Evolutionary conservation across 352 stramenopile species (phyloP).

Genomic region (Aphanomyces invadans): DNA sequence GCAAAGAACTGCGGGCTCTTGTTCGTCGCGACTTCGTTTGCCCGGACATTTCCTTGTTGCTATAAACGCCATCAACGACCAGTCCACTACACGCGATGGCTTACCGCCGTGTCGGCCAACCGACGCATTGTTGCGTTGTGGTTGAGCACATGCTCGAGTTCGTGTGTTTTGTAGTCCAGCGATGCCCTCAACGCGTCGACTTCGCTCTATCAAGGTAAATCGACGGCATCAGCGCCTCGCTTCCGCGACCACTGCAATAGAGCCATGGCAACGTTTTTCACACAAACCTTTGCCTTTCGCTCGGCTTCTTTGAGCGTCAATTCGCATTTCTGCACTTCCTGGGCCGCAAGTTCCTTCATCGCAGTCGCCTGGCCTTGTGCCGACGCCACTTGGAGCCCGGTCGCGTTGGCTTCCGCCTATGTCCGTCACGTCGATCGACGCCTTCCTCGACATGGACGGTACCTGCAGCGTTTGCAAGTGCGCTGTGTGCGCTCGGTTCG

Average conservation of each 20-base stretch:
- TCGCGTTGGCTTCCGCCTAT: constrained; percentile 70
- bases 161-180: constrained; percentile 81
- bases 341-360: constrained; percentile 69
- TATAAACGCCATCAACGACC: neutral
- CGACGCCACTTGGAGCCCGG: constrained; percentile 73
- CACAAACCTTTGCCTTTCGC: constrained; percentile 48
- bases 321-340: constrained; percentile 75
- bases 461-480: constrained; percentile 54
- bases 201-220: constrained; percentile 34
- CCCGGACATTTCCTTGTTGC: constrained; percentile 76
- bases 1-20: constrained; percentile 61
- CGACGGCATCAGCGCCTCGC: too few relatives aligned
- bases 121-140: constrained; percentile 84
- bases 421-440: neutral
- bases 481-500: constrained; percentile 64
- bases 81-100: neutral
- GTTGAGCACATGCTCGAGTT: constrained; percentile 81
- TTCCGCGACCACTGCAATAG: too few relatives aligned
- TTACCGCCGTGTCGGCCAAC: constrained; percentile 59
- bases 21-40: constrained; percentile 72
- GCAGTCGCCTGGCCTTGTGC: constrained; percentile 69
- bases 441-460: neutral
- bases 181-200: constrained; percentile 53
- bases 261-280: too few relatives aligned
- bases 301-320: constrained; percentile 66